Conservation (phyloP, 345 rosid genomes). For the Lenwebbia sp. region DNA sequence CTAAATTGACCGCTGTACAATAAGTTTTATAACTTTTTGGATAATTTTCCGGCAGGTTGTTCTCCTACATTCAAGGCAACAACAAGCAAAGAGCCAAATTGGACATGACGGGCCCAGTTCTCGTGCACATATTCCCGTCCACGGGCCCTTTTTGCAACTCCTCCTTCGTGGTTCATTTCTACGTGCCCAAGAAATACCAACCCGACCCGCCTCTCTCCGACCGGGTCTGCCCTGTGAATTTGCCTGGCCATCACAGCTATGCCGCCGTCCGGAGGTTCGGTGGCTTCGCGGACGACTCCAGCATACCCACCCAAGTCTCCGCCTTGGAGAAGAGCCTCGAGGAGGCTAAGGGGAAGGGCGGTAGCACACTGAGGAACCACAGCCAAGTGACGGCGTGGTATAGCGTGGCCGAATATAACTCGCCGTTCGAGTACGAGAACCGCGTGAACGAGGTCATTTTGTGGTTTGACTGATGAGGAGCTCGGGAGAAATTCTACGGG, state of each 20-base stretch:
- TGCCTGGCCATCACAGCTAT: neutral
- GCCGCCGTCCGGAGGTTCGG: slow-evolving; percentile 17
- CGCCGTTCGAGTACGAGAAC: slow-evolving; percentile 6
- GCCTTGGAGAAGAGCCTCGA: slow-evolving; percentile 8
- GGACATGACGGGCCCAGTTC: slow-evolving; percentile 18
- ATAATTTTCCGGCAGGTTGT: too few relatives aligned
- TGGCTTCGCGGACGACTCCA: slow-evolving; percentile 8
- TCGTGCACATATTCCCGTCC: slow-evolving; percentile 6
- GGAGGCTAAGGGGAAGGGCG: neutral
- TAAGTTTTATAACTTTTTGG: too few relatives aligned
- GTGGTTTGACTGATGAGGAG: neutral
- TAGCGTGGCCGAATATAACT: slow-evolving; percentile 15
- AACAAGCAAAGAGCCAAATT: slow-evolving; percentile 6
- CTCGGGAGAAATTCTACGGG: neutral
- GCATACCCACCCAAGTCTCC: neutral
- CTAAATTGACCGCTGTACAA: too few relatives aligned
- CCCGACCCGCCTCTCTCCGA: slow-evolving; percentile 1
- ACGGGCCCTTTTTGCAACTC: neutral
- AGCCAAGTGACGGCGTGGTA: neutral
- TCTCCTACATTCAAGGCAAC: slow-evolving; percentile 13
- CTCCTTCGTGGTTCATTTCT: slow-evolving; percentile 9
- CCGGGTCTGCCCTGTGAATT: neutral
- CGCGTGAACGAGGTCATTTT: slow-evolving; percentile 13
- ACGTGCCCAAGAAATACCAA: slow-evolving; percentile 4
- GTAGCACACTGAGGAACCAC: neutral